phyloP scores from a whole-genome alignment of 75 land plant species.

The Adiantum capillusveneris region DNA sequence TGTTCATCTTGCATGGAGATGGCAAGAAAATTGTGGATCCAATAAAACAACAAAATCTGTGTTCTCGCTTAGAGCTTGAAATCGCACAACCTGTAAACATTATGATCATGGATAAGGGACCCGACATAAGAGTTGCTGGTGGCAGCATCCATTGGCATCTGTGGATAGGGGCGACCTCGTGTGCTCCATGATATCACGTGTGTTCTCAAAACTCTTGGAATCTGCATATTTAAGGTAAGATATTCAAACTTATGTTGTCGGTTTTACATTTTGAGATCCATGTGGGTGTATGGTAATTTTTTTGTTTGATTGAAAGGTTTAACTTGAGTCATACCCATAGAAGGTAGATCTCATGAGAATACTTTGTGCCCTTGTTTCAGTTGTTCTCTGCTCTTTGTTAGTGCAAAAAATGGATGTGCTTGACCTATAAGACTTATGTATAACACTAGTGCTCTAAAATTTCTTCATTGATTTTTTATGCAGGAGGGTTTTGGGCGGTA shows the following conservation, averaged over 20 bases:
- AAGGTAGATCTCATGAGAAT: too few species aligned
- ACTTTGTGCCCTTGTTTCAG: too few species aligned
- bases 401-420: too few species aligned
- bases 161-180: slow-evolving; percentile 72
- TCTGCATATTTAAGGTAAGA: slow-evolving; percentile 66
- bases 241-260: neutral
- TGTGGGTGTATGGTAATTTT: neutral
- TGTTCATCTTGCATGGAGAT: slow-evolving; percentile 61
- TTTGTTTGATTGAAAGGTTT: slow-evolving; percentile 38
- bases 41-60: slow-evolving; percentile 44
- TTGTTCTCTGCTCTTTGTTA: too few species aligned
- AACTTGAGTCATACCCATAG: too few species aligned
- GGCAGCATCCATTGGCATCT: slow-evolving; percentile 74
- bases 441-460: too few species aligned
- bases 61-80: slow-evolving; percentile 49
- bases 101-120: slow-evolving; percentile 54
- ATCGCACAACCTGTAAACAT: slow-evolving; percentile 52
- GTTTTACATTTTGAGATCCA: neutral
- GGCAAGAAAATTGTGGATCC: slow-evolving; percentile 71
- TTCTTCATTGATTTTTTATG: too few species aligned
- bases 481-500: too few species aligned
- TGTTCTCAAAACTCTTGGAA: slow-evolving; percentile 53
- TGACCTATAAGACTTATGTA: too few species aligned
- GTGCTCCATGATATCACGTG: slow-evolving; percentile 76
- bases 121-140: slow-evolving; percentile 81